phyloP scores from a whole-genome alignment of 1,284 basidiomycete species.

The Apiotrichum sp. region DNA sequence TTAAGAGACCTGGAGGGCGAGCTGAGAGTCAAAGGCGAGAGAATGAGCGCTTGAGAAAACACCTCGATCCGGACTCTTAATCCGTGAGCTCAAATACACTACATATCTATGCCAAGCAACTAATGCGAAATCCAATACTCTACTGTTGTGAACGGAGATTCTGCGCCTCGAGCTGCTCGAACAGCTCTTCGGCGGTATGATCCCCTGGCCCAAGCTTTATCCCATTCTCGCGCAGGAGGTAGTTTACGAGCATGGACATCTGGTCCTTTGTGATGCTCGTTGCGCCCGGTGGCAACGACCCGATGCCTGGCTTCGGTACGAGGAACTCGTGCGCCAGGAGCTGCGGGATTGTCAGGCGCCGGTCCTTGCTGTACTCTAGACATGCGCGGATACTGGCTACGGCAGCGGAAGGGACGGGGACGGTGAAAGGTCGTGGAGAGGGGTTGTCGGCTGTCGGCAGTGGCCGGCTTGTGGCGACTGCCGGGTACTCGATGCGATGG shows the following conservation, averaged over 20 bases:
- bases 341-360: slow-evolving; percentile 51
- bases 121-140: too few species aligned
- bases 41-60: too few species aligned
- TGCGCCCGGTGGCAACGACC: slow-evolving; percentile 25
- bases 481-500: slow-evolving; percentile 50
- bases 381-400: slow-evolving; percentile 51
- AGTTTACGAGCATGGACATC: slow-evolving; percentile 40
- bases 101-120: too few species aligned
- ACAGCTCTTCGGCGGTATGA: slow-evolving; percentile 34
- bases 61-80: too few species aligned
- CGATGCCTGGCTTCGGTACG: slow-evolving; percentile 18
- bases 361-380: slow-evolving; percentile 49
- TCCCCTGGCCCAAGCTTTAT: slow-evolving; percentile 20
- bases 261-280: slow-evolving; percentile 39
- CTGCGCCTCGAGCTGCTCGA: slow-evolving; percentile 31
- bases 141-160: slow-evolving; percentile 1
- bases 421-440: slow-evolving; percentile 18
- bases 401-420: slow-evolving; percentile 47
- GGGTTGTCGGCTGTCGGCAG: neutral
- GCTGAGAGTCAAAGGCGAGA: too few species aligned
- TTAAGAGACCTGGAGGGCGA: too few species aligned
- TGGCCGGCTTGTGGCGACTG: neutral
- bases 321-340: slow-evolving; percentile 49
- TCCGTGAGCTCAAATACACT: too few species aligned
- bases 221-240: slow-evolving; percentile 25